Evolutionary conservation across 2,329 filamentous ascomycete genomes (phyloP).

Genomic region (Calycina marina): DNA sequence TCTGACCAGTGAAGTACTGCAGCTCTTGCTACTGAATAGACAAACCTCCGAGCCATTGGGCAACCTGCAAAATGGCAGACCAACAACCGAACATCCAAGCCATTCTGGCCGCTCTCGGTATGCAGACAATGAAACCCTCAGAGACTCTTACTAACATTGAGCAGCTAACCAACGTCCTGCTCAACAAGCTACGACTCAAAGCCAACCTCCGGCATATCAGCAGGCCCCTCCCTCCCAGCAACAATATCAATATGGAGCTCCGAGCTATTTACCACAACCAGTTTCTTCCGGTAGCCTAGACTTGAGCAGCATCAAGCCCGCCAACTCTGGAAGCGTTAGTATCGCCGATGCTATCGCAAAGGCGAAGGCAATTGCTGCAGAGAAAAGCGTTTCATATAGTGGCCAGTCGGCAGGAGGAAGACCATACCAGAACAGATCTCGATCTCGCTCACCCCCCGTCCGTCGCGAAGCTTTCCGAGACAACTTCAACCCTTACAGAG

Average conservation of each 20-base stretch:
- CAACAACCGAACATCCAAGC: conserved; percentile 32
- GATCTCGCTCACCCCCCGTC: conserved; percentile 60
- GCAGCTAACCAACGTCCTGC: conserved; percentile 34
- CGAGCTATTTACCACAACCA: conserved; percentile 32
- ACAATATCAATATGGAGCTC: conserved; percentile 26
- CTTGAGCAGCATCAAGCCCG: conserved; percentile 64
- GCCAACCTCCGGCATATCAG: conserved; percentile 20
- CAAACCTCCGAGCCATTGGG: no score
- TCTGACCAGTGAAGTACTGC: no score
- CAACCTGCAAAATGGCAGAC: conserved; percentile 29
- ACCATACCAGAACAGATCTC: conserved; percentile 47
- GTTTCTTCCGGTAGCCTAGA: conserved; percentile 65
- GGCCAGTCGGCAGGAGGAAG: conserved; percentile 33
- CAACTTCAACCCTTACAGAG: conserved; percentile 68
- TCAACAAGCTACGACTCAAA: conserved; percentile 32
- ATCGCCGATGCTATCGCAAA: conserved; percentile 75
- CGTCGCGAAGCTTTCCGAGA: conserved; percentile 59
- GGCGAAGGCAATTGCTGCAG: conserved; percentile 66
- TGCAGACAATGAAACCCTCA: conserved; percentile 5
- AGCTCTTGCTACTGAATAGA: no score
- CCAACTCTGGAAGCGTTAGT: conserved; percentile 68
- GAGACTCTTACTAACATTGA: conserved; percentile 15
- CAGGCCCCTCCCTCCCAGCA: conserved; percentile 31
- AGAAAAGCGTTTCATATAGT: conserved; percentile 36
- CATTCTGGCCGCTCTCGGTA: conserved; percentile 36